A percentile compares a stretch with the other conserved stretches of the same genome.
Evolutionary conservation across 2,329 filamentous ascomycete species (phyloP).

Genomic region (Lachnellula cervina): DNA sequence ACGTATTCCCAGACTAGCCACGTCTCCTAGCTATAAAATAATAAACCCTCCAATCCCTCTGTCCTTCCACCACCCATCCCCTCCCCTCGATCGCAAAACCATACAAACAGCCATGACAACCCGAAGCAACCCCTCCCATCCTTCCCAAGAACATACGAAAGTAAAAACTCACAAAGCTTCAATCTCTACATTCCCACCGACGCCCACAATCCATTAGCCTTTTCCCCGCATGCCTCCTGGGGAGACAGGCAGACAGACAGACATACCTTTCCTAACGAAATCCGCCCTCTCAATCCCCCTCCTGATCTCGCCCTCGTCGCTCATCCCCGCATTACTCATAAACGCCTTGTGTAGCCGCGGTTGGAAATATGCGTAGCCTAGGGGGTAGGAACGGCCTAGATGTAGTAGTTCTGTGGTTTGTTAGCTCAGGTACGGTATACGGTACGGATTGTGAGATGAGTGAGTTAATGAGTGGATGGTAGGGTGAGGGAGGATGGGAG

Average conservation of each 20-base stretch:
- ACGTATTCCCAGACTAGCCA: too few species aligned
- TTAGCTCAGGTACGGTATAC: too few species aligned
- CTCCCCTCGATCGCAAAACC: too few species aligned
- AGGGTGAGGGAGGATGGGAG: not conserved
- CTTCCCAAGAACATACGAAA: conserved; percentile 1
- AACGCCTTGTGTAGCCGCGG: conserved; percentile 82
- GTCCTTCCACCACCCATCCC: not conserved
- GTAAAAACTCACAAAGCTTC: conserved; percentile 72
- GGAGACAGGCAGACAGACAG: not conserved
- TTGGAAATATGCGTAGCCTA: conserved; percentile 78
- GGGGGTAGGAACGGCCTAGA: conserved; percentile 80
- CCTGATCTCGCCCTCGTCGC: conserved; percentile 69
- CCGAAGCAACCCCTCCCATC: not conserved
- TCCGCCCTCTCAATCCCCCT: conserved; percentile 72
- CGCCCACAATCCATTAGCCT: not conserved
- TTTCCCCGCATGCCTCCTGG: not conserved
- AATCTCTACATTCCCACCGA: conserved; percentile 59
- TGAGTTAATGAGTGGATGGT: not conserved
- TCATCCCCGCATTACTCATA: conserved; percentile 64
- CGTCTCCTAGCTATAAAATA: too few species aligned
- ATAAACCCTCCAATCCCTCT: too few species aligned
- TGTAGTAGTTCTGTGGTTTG: conserved; percentile 68
- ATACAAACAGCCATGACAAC: not conserved
- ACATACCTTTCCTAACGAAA: conserved; percentile 82
- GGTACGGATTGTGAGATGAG: not conserved